These are phyloP conservation scores for Poa annua DNA, from an alignment of 176 grass and related monocot species.

Conservation along the genomic window DNA sequence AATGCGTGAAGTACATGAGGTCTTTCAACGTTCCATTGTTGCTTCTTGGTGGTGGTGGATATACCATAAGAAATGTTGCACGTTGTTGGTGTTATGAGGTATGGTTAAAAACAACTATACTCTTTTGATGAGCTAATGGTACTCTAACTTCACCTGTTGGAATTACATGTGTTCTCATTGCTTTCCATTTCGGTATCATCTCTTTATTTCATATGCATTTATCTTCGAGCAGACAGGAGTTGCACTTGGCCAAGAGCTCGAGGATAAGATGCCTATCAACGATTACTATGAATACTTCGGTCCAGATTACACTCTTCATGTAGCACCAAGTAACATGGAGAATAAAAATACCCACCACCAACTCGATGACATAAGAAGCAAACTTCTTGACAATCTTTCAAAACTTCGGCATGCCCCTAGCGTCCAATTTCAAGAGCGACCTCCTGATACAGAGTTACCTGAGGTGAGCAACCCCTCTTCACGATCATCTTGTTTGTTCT, in stretches of 20 bases:
- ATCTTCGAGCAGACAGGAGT: constrained; percentile 67
- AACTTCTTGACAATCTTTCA: constrained; percentile 89
- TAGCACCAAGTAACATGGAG: constrained; percentile 95
- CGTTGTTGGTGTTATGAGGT: constrained; percentile 98
- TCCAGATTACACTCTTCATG: constrained; percentile 95
- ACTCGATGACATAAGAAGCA: constrained; percentile 76
- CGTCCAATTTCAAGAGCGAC: constrained; percentile 86
- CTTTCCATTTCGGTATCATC: constrained; percentile 19
- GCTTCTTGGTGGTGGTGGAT: constrained; percentile 90
- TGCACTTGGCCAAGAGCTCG: constrained; percentile 73
- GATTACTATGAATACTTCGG: constrained; percentile 94
- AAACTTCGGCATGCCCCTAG: constrained; percentile 90
- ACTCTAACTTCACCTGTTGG: constrained; percentile 4
- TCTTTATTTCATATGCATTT: constrained; percentile 19
- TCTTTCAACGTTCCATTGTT: constrained; percentile 93
- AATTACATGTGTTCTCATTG: not conserved
- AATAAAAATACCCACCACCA: constrained; percentile 79
- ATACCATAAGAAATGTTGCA: constrained; percentile 95
- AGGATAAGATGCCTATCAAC: constrained; percentile 87
- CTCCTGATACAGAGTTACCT: constrained; percentile 76
- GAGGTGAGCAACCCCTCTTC: constrained; percentile 56
- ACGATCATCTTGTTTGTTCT: not conserved
- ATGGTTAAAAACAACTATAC: constrained; percentile 18
- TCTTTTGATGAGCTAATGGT: not conserved
- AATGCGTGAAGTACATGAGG: constrained; percentile 93